Base-by-base conservation (phyloP, 805 yeast genomes). In the Metschnikowia colocasiae region DNA sequence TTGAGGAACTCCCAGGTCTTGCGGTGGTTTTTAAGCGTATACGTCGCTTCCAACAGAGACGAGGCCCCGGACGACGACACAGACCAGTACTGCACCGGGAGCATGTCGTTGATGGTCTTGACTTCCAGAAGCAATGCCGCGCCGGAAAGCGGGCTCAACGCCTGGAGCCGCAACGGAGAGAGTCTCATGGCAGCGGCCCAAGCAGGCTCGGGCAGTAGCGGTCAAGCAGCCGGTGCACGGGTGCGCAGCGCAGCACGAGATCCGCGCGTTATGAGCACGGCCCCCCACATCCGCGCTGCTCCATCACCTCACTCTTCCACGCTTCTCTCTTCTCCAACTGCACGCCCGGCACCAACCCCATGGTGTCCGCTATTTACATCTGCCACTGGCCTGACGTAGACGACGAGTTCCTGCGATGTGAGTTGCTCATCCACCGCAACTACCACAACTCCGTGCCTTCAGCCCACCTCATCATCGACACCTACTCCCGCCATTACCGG, bases 1-100 rank as follows among this genome's bases (percentile, higher is more conserved):
- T 78, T 81, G 16, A 86, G 63, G 56, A 84, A 83, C 8, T 78
- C 67, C 89, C 91, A 83, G 0, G 92, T 82, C 35, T 74, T 74
- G 49, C 80, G 81, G 58, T 76, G 86, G 40, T 73, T 69, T 45
- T 63, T 69, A 51, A 85, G 74, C 23, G 60, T 63, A 53, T 71
- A 71, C 16, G 69, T 60, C 27, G 74, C 68, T 13, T 59, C 55
- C 13, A 79, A 52, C 30, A 56, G 49, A 10, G 49, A 34, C 5
- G 30, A 19, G 18, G 27, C 22, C 2, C 38, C 26, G 7, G 30
- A 32, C 9, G 45, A 15, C 18, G 33, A 10, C 1, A 47, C 36
- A 3, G 49, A 7, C 56, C 56, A 52, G 36, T 38, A 27, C n/a
- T 44, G 50, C 32, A 43, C 37, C 9, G 53, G 55, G 18, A 73